Evolutionary conservation across 2,329 filamentous ascomycete species (phyloP), one percentile per base, ranked within the genome.

Genomic region (Cladophialophora bantiana): DNA sequence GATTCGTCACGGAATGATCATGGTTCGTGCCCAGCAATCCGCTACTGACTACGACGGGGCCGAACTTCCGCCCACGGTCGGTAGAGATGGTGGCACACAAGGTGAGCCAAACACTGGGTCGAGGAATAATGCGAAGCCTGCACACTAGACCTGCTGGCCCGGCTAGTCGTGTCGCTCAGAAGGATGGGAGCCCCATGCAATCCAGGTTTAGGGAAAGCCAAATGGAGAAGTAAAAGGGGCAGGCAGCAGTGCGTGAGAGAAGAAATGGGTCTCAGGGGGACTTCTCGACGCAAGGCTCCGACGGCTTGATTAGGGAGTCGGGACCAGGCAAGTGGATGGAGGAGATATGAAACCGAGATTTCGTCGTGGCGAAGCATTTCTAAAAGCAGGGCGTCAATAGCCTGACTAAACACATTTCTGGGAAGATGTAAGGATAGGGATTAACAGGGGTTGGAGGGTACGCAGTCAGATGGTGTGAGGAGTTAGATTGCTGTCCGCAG

Each of bases 401-500:
- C 38, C 18, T 54, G 20, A 32, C 62, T 62, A 62, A 26, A 48
- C 52, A 55, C 45, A 26, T 56, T 59, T 62, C n/a, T 40, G 61
- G 62, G 32, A 62, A 58, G 58, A 52, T 34, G 59, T 62, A 45
- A 60, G 59, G 55, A 62, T 60, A n/a, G 34, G 38, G 54, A 61
- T 54, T 34, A 64, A 59, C 63, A 68, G 66, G 66, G 66, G 42
- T 53, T n/a, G 40, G 35, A 62, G 48, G 59, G 15, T 20, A 50
- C 18, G 18, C 31, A 15, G 59, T 61, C 7, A 61, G 59, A 61
- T 54, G 45, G 64, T 64, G 55, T n/a, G 63, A 60, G 32, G 59
- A 68, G 67, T 68, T 68, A 66, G 67, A 68, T 68, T 68, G 63
- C 67, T 53, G 38, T 66, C 42, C 48, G 59, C 36, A 57, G 59